Percentiles rank a stretch among this genome's conserved stretches.
Evolutionary conservation across 2,329 filamentous ascomycete genomes (phyloP).

Genomic region (Chaetothyriales sp.): DNA sequence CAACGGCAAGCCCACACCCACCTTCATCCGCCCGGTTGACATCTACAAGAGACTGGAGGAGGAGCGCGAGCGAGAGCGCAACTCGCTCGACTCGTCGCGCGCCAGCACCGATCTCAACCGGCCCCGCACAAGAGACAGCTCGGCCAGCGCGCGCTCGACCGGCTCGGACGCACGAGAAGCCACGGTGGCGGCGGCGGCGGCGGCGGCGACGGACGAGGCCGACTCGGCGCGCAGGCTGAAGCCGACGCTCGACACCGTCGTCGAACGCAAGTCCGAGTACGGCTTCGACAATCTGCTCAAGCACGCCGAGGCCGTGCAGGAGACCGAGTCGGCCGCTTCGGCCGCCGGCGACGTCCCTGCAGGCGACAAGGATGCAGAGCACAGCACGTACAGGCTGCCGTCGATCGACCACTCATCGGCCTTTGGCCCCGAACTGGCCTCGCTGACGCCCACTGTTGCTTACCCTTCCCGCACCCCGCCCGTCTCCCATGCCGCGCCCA

Average conservation of each 20-base stretch:
- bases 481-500: neutral
- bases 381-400: conserved; percentile 7
- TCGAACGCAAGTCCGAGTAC: conserved; percentile 48
- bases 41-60: conserved; percentile 62
- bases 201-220: conserved; percentile 19
- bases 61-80: conserved; percentile 44
- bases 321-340: conserved; percentile 3
- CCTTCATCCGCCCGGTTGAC: conserved; percentile 59
- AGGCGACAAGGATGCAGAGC: conserved; percentile 2
- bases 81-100: conserved; percentile 44
- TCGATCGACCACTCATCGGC: conserved; percentile 11
- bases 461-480: no score
- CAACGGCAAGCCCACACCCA: conserved; percentile 7
- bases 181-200: neutral
- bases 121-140: conserved; percentile 4
- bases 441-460: neutral
- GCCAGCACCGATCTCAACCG: conserved; percentile 39
- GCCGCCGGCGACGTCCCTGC: no score
- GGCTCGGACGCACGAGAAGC: conserved; percentile 14
- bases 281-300: conserved; percentile 34
- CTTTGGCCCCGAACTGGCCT: conserved; percentile 13
- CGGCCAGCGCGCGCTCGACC: conserved; percentile 17
- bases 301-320: conserved; percentile 1
- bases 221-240: conserved; percentile 27
- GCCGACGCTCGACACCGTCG: conserved; percentile 39